phyloP scores from a whole-genome alignment of 306 rosid genomes.

The Fragaria nilgerrensis region DNA sequence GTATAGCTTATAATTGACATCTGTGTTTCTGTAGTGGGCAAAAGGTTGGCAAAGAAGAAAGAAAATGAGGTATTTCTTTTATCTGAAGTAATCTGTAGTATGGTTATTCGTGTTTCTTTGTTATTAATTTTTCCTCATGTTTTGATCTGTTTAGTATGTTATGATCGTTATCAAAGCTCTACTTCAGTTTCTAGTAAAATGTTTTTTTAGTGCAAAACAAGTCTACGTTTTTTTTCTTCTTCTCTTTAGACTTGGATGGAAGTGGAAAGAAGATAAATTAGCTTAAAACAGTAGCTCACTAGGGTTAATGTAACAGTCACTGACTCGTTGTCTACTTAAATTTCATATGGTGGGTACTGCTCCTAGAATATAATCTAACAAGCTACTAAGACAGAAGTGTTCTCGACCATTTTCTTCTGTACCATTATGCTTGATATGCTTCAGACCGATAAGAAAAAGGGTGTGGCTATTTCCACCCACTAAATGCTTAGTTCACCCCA shows the following conservation, averaged over 20 bases:
- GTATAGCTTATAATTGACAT: constrained; percentile 5
- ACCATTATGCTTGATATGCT: neutral
- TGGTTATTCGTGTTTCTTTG: neutral
- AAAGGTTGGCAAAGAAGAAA: constrained; percentile 19
- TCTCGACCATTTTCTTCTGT: neutral
- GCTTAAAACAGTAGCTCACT: neutral
- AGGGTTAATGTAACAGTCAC: neutral
- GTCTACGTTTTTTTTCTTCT: neutral
- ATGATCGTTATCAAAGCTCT: neutral
- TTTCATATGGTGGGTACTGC: neutral
- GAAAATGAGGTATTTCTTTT: constrained; percentile 24
- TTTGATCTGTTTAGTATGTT: neutral
- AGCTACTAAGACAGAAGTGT: neutral
- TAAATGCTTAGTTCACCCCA: too few relatives aligned
- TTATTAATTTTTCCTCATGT: neutral
- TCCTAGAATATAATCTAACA: neutral
- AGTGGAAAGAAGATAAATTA: neutral
- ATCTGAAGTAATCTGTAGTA: neutral
- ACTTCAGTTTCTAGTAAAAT: neutral
- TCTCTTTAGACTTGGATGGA: neutral
- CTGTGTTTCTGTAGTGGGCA: constrained; percentile 31
- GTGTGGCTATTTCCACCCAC: too few relatives aligned
- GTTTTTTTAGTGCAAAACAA: neutral
- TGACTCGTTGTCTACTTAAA: neutral
- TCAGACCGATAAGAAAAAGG: neutral